Evolutionary conservation across 1,284 basidiomycete genomes (phyloP).

Genomic region (Mycena sp.): DNA sequence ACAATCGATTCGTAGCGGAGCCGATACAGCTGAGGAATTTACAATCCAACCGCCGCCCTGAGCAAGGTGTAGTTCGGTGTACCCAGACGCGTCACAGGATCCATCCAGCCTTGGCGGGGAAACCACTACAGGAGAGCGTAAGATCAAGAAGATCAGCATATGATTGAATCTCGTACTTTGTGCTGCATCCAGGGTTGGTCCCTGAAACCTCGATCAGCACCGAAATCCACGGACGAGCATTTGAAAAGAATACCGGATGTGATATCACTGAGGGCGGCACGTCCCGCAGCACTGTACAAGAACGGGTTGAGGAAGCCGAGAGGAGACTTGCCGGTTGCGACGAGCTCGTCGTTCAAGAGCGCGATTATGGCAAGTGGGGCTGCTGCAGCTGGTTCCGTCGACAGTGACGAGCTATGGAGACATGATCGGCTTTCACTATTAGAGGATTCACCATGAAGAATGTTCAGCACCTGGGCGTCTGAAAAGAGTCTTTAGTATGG

Average conservation of each 20-base stretch:
- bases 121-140: constrained; percentile 5
- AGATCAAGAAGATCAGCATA: neutral
- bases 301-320: constrained; percentile 25
- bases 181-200: constrained; percentile 31
- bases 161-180: constrained; percentile 1
- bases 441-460: neutral
- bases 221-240: neutral
- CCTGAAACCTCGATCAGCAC: neutral
- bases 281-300: constrained; percentile 46
- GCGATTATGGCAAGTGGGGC: constrained; percentile 56
- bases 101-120: constrained; percentile 16
- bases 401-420: constrained; percentile 24
- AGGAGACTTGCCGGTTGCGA: constrained; percentile 42
- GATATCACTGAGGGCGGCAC: constrained; percentile 52
- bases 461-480: neutral
- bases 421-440: neutral
- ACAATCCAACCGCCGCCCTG: constrained; percentile 17
- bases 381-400: constrained; percentile 56
- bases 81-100: constrained; percentile 22
- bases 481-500: no score
- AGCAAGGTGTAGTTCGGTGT: constrained; percentile 18
- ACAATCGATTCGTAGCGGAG: no score
- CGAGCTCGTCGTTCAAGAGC: constrained; percentile 56
- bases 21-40: neutral
- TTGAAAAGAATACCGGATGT: constrained; percentile 28